Evolutionary conservation across 1,284 basidiomycete species (phyloP).

Genomic region (Trichosporon sp.): DNA sequence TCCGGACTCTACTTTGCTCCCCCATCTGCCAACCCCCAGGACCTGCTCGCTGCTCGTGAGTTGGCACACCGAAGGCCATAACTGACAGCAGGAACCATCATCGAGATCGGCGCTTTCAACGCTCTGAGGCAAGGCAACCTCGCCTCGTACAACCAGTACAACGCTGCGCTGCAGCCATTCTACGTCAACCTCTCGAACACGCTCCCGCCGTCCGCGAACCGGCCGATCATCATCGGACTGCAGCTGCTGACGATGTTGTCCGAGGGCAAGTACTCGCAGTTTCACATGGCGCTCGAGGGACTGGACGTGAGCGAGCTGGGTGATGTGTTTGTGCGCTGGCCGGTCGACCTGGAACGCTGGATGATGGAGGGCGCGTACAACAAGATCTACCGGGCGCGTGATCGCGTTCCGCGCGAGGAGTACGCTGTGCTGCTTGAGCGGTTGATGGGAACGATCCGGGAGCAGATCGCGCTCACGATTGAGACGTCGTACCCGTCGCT

Average conservation of each 20-base stretch:
- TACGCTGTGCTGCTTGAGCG: conserved; percentile 45
- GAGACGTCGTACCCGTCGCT: conserved; percentile 47
- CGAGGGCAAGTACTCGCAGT: conserved; percentile 93
- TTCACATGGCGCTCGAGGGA: conserved; percentile 99
- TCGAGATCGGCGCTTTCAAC: conserved; percentile 92
- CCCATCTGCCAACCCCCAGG: conserved; percentile 33
- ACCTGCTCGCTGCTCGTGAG: conserved; percentile 46
- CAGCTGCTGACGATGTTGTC: conserved; percentile 91
- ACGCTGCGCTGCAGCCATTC: conserved; percentile 84
- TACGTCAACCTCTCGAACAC: conserved; percentile 75
- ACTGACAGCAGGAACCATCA: conserved; percentile 66
- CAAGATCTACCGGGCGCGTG: conserved; percentile 93
- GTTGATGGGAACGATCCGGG: conserved; percentile 45
- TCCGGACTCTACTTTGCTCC: conserved; percentile 48
- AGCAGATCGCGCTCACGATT: conserved; percentile 48
- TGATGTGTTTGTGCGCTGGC: conserved; percentile 75
- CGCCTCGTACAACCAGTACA: conserved; percentile 89
- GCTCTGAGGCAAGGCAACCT: conserved; percentile 83
- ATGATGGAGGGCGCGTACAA: conserved; percentile 98
- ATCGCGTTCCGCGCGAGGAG: conserved; percentile 56
- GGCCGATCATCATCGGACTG: conserved; percentile 83
- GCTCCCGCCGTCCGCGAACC: conserved; percentile 74
- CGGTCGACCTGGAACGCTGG: conserved; percentile 89
- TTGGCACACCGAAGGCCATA: background rate
- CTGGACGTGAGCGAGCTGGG: conserved; percentile 59